Evolutionary conservation across 2,329 filamentous ascomycete genomes (phyloP).

Genomic region (Trichoderma atroviride): DNA sequence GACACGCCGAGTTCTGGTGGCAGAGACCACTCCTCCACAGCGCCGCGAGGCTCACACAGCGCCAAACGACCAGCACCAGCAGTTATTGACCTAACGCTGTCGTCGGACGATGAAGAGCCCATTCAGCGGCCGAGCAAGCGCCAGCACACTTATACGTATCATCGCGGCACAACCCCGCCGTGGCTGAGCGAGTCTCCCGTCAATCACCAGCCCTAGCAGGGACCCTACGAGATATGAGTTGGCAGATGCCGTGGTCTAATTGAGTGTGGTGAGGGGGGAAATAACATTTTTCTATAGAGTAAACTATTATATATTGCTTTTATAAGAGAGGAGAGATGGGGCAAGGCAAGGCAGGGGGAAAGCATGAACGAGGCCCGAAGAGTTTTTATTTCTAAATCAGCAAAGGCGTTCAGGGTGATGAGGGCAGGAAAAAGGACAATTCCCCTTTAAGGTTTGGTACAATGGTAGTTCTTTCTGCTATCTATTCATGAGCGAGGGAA

Average conservation of each 20-base stretch:
- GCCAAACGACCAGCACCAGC: slow-evolving; percentile 54
- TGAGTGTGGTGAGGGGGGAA: not conserved
- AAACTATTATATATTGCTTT: not conserved
- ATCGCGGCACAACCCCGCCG: slow-evolving; percentile 26
- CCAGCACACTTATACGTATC: slow-evolving; percentile 39
- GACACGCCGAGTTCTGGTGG: slow-evolving; percentile 45
- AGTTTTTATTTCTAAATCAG: slow-evolving; percentile 23
- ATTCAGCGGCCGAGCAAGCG: slow-evolving; percentile 52
- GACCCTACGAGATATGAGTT: not conserved
- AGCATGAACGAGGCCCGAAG: not conserved
- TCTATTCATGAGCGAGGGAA: not conserved
- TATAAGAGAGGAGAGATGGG: not conserved
- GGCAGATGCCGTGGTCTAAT: not conserved
- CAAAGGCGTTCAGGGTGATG: slow-evolving; percentile 31
- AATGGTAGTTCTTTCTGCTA: slow-evolving; percentile 12
- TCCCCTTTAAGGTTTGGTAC: slow-evolving; percentile 31
- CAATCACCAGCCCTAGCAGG: slow-evolving; percentile 18
- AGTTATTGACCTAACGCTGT: slow-evolving; percentile 63
- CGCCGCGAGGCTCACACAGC: slow-evolving; percentile 43
- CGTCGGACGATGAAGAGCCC: slow-evolving; percentile 56
- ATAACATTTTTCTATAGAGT: not conserved
- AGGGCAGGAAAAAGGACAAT: slow-evolving; percentile 33
- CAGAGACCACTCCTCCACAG: slow-evolving; percentile 41
- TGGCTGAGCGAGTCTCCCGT: slow-evolving; percentile 26
- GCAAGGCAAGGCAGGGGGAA: no score